Evolutionary conservation across 257 asterid genomes (phyloP).

Genomic region (Solanum pimpinellifolium): DNA sequence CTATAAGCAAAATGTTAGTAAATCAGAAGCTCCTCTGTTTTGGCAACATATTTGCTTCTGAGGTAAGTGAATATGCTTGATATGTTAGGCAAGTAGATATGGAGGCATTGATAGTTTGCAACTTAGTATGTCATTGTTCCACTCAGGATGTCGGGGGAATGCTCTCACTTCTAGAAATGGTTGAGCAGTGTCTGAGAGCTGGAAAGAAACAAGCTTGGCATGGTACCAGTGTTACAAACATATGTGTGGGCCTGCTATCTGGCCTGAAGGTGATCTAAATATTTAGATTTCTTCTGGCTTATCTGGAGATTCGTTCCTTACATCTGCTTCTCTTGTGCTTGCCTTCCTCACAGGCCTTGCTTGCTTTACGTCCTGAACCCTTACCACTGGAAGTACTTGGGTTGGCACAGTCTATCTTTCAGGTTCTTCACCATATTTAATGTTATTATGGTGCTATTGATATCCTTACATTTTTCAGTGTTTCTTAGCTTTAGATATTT

Average conservation of each 20-base stretch:
- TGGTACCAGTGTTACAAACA: constrained; percentile 68
- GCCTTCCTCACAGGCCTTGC: constrained; percentile 45
- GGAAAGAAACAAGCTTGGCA: constrained; percentile 90
- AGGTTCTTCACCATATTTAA: constrained; percentile 35
- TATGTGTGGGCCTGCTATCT: constrained; percentile 92
- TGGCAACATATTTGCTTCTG: constrained; percentile 89
- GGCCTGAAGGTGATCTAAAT: constrained; percentile 69
- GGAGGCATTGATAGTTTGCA: constrained; percentile 10
- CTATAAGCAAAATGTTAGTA: constrained; percentile 84
- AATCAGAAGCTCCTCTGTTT: constrained; percentile 98
- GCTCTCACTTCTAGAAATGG: constrained; percentile 67
- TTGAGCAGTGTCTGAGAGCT: constrained; percentile 79
- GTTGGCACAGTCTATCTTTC: constrained; percentile 87
- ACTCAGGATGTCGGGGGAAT: constrained; percentile 94
- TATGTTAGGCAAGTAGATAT: constrained; percentile 5
- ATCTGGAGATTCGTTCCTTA: constrained; percentile 5
- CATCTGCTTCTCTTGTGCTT: constrained; percentile 16
- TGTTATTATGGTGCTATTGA: not conserved
- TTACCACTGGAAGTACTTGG: constrained; percentile 62
- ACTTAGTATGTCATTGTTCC: constrained; percentile 17
- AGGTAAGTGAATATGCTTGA: constrained; percentile 40
- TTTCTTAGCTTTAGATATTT: constrained; percentile 12
- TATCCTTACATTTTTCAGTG: not conserved
- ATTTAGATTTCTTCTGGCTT: not conserved
- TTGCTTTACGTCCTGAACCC: constrained; percentile 80